Percentiles rank a stretch among this genome's conserved stretches.
Evolutionary conservation across 805 yeast genomes (phyloP).

Genomic region (Wickerhamiella slavikovae): DNA sequence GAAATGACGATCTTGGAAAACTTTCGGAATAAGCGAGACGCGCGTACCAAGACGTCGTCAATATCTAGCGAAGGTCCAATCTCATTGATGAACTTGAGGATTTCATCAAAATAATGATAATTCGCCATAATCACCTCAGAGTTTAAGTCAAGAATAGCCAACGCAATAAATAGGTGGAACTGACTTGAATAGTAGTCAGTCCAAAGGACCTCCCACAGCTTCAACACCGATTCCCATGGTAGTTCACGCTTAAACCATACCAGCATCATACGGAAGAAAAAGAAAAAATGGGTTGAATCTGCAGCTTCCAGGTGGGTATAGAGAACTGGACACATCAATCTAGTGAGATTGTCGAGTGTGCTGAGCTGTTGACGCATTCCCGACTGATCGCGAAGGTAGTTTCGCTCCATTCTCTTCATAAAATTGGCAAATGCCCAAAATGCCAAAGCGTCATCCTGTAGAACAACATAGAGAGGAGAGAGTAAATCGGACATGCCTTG

Average conservation of each 20-base stretch:
- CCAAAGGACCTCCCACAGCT: constrained; percentile 85
- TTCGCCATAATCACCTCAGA: constrained; percentile 58
- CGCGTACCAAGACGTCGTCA: constrained; percentile 58
- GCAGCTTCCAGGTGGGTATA: constrained; percentile 70
- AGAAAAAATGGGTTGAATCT: constrained; percentile 76
- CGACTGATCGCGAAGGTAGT: constrained; percentile 74
- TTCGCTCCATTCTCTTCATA: constrained; percentile 91
- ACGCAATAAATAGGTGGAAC: constrained; percentile 68
- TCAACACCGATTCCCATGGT: constrained; percentile 50
- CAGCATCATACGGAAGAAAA: constrained; percentile 82
- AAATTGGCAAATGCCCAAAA: constrained; percentile 79
- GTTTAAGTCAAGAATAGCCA: constrained; percentile 77
- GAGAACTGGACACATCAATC: constrained; percentile 70
- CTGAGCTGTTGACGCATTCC: constrained; percentile 85
- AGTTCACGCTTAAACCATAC: constrained; percentile 94
- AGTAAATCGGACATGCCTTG: constrained; percentile 95
- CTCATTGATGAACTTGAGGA: constrained; percentile 81
- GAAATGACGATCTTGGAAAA: constrained; percentile 63
- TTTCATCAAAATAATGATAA: constrained; percentile 68
- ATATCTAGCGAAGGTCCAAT: constrained; percentile 56
- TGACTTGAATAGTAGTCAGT: constrained; percentile 76
- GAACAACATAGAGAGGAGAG: constrained; percentile 53
- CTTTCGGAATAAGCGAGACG: constrained; percentile 63
- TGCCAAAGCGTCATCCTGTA: constrained; percentile 51
- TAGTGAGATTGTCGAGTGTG: constrained; percentile 66